Evolutionary conservation across 2,329 filamentous ascomycete species (phyloP).

Genomic region (Colletotrichum sp.): DNA sequence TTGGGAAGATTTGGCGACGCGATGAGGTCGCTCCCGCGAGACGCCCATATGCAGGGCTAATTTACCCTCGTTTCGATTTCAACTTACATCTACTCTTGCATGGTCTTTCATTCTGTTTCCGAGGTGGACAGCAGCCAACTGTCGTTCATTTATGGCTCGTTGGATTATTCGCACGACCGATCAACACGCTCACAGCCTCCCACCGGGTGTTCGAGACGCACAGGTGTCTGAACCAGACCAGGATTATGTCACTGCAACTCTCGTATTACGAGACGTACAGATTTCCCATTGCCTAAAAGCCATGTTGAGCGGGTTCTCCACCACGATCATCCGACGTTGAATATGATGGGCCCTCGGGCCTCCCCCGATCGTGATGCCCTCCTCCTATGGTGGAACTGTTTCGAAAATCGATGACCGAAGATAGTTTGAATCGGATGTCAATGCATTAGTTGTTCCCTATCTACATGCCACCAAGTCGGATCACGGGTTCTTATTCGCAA

Average conservation of each 20-base stretch:
- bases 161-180: neutral
- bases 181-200: neutral
- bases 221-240: neutral
- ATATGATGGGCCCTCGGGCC: neutral
- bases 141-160: neutral
- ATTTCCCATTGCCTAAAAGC: neutral
- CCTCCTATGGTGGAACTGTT: neutral
- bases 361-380: neutral
- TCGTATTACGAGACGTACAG: neutral
- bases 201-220: neutral
- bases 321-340: neutral
- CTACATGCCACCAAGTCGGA: neutral
- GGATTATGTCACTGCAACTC: neutral
- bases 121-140: neutral
- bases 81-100: neutral
- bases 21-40: neutral
- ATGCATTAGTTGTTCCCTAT: neutral
- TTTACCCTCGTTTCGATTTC: neutral
- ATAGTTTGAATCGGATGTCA: neutral
- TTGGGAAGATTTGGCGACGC: neutral
- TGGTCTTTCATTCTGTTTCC: neutral
- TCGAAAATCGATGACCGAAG: neutral
- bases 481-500: neutral
- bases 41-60: neutral
- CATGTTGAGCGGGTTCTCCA: neutral